Conservation (phyloP, 805 yeast genomes). For the Candida oleophila region DNA sequence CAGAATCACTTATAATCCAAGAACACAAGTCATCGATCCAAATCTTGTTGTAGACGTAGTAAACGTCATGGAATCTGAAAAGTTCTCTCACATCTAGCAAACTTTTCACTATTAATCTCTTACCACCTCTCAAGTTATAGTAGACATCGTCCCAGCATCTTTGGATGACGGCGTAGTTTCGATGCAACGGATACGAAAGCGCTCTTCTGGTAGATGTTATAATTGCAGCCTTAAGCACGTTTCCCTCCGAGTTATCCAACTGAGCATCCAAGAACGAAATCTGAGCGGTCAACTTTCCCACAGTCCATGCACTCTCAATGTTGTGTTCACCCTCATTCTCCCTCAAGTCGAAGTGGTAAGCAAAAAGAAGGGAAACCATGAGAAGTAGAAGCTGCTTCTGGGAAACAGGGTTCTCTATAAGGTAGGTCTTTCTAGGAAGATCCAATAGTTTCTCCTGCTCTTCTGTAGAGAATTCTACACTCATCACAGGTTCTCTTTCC, state of each 20-base stretch:
- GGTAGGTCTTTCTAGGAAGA: constrained; percentile 62
- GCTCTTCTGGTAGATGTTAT: constrained; percentile 70
- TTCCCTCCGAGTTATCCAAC: constrained; percentile 23
- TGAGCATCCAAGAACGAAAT: constrained; percentile 68
- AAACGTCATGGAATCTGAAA: constrained; percentile 79
- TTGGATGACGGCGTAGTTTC: constrained; percentile 60
- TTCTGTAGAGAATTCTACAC: constrained; percentile 53
- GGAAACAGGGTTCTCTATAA: constrained; percentile 50
- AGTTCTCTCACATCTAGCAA: constrained; percentile 65
- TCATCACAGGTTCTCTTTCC: constrained; percentile 24
- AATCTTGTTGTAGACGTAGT: constrained; percentile 78
- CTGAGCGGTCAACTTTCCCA: constrained; percentile 85
- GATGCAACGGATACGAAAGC: constrained; percentile 73
- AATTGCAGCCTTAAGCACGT: constrained; percentile 51
- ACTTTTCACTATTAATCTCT: constrained; percentile 57
- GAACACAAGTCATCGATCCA: constrained; percentile 74
- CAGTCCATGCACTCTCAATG: constrained; percentile 90
- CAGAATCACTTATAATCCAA: constrained; percentile 65
- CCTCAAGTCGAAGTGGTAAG: constrained; percentile 71
- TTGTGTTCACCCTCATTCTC: constrained; percentile 70
- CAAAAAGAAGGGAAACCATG: constrained; percentile 66
- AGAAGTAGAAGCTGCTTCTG: constrained; percentile 54
- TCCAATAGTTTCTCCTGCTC: constrained; percentile 69
- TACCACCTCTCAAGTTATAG: constrained; percentile 64
- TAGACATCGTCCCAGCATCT: constrained; percentile 78